Conservation (phyloP, 257 asterid genomes). For the Solanum neorickii region DNA sequence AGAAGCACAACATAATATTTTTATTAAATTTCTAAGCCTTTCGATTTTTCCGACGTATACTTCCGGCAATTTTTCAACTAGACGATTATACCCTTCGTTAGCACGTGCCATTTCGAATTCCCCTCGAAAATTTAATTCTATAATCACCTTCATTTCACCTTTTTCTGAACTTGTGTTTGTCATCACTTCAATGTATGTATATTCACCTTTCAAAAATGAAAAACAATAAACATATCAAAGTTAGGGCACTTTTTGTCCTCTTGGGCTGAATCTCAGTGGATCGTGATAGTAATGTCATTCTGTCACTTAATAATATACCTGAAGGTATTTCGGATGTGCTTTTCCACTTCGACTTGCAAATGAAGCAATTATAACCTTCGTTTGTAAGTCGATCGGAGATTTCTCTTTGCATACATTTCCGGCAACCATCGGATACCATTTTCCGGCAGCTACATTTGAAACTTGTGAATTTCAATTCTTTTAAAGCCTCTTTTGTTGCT, state of each 20-base stretch:
- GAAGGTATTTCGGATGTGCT: constrained; percentile 7
- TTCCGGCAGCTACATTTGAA: constrained; percentile 17
- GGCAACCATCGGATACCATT: constrained; percentile 9
- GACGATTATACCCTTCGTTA: constrained; percentile 8
- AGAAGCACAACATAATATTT: constrained; percentile 28
- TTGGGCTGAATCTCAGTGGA: neutral
- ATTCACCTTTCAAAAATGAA: constrained; percentile 15
- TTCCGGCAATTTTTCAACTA: constrained; percentile 17
- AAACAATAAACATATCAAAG: neutral
- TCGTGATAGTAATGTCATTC: neutral
- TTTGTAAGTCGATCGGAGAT: constrained; percentile 6
- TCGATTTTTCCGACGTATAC: constrained; percentile 26
- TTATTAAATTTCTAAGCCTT: constrained; percentile 11
- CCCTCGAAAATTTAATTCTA: constrained; percentile 24
- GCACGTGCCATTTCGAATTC: constrained; percentile 23
- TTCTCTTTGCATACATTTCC: constrained; percentile 9
- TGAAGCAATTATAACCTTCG: constrained; percentile 14
- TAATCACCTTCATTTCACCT: constrained; percentile 17
- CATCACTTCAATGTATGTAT: constrained; percentile 22
- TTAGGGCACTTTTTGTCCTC: rapidly evolving
- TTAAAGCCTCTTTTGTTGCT: constrained; percentile 17
- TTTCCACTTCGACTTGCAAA: constrained; percentile 33
- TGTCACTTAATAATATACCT: neutral
- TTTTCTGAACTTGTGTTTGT: neutral
- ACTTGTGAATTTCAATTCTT: constrained; percentile 3